Conservation (phyloP, 495 filamentous ascomycete genomes). For the Trichoderma reesei region DNA sequence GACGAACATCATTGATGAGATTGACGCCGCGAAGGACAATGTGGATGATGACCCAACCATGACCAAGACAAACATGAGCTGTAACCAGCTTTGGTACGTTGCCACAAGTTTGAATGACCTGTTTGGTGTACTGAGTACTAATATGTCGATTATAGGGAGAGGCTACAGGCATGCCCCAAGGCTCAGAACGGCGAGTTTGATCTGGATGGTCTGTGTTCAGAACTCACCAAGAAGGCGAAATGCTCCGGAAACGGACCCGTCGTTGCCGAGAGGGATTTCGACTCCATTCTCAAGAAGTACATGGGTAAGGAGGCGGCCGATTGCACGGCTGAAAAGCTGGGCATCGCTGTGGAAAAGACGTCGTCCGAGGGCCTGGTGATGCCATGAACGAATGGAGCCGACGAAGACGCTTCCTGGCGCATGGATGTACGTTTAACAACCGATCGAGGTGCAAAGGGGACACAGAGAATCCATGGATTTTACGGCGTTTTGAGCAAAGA, state of each 20-base stretch:
- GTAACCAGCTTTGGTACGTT: conserved; percentile 86
- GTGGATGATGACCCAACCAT: conserved; percentile 50
- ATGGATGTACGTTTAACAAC: background rate
- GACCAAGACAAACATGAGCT: conserved; percentile 53
- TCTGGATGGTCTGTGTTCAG: conserved; percentile 82
- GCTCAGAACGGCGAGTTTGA: conserved; percentile 84
- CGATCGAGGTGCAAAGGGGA: background rate
- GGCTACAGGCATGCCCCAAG: conserved; percentile 74
- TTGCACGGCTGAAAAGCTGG: background rate
- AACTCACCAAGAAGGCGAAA: conserved; percentile 92
- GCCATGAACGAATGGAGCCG: background rate
- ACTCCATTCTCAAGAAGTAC: conserved; percentile 60
- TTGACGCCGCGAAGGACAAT: conserved; percentile 60
- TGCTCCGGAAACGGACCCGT: conserved; percentile 92
- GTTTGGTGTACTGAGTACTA: conserved; percentile 13
- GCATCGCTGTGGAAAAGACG: background rate
- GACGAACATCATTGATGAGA: conserved; percentile 57
- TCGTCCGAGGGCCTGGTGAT: background rate
- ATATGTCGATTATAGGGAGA: conserved; percentile 56
- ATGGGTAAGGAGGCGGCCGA: conserved; percentile 21
- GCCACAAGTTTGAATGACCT: conserved; percentile 7
- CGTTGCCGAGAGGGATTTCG: conserved; percentile 80
- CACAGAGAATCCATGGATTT: background rate
- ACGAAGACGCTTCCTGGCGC: background rate
- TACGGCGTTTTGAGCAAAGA: conserved; percentile 6